phyloP scores from a whole-genome alignment of 768 basidiomycete genomes.

The Termitomyces sp. region DNA sequence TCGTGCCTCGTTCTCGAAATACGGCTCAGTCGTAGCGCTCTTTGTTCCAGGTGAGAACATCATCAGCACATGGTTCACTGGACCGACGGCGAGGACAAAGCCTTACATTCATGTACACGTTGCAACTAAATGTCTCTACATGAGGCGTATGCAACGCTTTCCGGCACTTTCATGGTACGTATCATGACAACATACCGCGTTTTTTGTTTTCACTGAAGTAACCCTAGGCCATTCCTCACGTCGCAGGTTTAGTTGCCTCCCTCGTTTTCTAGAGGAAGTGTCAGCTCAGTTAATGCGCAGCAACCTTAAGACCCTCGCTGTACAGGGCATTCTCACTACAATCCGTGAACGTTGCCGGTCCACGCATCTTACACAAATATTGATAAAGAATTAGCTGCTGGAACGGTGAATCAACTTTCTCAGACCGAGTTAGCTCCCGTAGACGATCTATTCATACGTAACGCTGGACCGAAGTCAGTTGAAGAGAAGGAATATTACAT shows the following conservation, averaged over 20 bases:
- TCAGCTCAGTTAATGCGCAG: constrained; percentile 4
- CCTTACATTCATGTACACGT: too few species aligned
- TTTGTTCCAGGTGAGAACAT: constrained; percentile 27
- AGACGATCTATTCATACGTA: too few species aligned
- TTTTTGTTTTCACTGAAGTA: not conserved
- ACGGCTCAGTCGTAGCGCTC: constrained; percentile 25
- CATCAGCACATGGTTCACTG: constrained; percentile 18
- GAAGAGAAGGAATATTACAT: too few species aligned
- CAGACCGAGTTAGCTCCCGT: not conserved
- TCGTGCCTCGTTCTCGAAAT: constrained; percentile 28
- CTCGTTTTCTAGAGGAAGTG: constrained; percentile 4
- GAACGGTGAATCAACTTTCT: not conserved
- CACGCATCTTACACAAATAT: not conserved
- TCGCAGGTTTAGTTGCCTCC: constrained; percentile 9
- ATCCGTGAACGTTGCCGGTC: constrained; percentile 1
- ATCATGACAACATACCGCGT: not conserved
- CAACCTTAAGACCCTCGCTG: not conserved
- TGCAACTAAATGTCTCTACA: not conserved
- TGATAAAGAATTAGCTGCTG: not conserved
- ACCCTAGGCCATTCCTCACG: constrained; percentile 9
- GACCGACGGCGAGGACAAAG: not conserved
- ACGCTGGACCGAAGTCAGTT: too few species aligned
- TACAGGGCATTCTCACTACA: not conserved
- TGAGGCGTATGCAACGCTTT: not conserved
- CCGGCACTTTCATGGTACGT: constrained; percentile 12